Percentiles rank a stretch among this genome's conserved stretches.
Evolutionary conservation across 2,329 filamentous ascomycete genomes (phyloP).

Genomic region (Phialocephala subalpina): DNA sequence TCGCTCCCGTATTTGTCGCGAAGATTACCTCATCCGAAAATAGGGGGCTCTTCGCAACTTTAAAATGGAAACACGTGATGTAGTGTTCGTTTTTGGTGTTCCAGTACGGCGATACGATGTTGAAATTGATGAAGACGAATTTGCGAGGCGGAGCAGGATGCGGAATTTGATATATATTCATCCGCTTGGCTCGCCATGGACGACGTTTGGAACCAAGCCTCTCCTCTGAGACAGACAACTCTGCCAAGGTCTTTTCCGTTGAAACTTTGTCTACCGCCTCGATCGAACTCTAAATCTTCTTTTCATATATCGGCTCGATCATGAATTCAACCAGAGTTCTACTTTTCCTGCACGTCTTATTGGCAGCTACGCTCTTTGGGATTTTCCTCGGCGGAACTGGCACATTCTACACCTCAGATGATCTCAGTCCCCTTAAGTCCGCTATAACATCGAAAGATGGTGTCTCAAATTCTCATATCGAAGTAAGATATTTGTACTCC

Average conservation of each 20-base stretch:
- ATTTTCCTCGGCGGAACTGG: neutral
- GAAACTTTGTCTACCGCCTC: neutral
- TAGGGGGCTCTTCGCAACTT: neutral
- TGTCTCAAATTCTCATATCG: neutral
- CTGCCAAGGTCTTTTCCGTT: neutral
- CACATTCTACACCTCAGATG: neutral
- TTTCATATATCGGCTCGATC: neutral
- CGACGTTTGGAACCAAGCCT: neutral
- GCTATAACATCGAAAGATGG: neutral
- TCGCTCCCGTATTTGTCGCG: neutral
- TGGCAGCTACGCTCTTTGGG: neutral
- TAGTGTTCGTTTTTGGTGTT: neutral
- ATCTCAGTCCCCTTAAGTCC: neutral
- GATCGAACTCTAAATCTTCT: neutral
- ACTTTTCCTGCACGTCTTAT: neutral
- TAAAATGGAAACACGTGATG: neutral
- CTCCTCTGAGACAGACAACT: neutral
- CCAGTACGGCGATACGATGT: conserved; percentile 2
- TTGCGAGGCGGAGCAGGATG: neutral
- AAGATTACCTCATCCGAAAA: conserved; percentile 14
- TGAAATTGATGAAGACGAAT: conserved; percentile 9
- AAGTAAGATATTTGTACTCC: neutral
- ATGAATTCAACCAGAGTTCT: neutral
- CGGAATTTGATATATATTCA: neutral
- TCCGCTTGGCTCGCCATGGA: neutral